phyloP scores from a whole-genome alignment of 202 grass and related monocot species.

The Schoenoplectus tabernaemontani region DNA sequence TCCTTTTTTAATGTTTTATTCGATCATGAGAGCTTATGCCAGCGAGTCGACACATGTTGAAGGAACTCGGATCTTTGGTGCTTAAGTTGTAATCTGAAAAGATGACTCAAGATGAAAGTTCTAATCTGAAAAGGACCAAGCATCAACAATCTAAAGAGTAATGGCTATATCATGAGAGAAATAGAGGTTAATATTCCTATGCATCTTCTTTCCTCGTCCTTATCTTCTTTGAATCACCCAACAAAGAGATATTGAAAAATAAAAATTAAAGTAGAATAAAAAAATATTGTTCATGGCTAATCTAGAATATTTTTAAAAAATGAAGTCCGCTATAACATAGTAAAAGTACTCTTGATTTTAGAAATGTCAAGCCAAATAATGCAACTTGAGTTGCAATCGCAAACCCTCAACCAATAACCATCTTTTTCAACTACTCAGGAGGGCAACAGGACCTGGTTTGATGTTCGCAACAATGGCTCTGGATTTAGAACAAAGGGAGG shows the following conservation, averaged over 20 bases:
- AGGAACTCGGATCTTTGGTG: not conserved
- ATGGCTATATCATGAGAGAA: not conserved
- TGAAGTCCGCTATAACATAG: not conserved
- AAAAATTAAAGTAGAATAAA: not conserved
- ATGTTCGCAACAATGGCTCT: conserved; percentile 64
- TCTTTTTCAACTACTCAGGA: conserved; percentile 4
- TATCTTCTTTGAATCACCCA: not conserved
- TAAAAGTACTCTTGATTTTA: not conserved
- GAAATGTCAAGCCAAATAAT: not conserved
- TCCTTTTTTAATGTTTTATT: not conserved
- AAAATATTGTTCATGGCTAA: not conserved
- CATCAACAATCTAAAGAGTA: not conserved
- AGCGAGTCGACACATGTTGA: not conserved
- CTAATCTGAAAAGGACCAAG: not conserved
- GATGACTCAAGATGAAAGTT: not conserved
- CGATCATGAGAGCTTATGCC: not conserved
- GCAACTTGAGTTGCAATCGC: conserved; percentile 18
- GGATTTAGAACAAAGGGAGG: conserved; percentile 55
- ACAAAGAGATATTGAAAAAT: not conserved
- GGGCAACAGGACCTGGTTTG: conserved; percentile 34
- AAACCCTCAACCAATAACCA: not conserved
- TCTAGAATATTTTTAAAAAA: not conserved
- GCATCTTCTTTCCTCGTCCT: not conserved
- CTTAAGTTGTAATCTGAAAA: not conserved
- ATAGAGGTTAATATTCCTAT: not conserved